Evolutionary conservation across 1,139 yeast genomes (phyloP).

Genomic region (Pichia sp.): DNA sequence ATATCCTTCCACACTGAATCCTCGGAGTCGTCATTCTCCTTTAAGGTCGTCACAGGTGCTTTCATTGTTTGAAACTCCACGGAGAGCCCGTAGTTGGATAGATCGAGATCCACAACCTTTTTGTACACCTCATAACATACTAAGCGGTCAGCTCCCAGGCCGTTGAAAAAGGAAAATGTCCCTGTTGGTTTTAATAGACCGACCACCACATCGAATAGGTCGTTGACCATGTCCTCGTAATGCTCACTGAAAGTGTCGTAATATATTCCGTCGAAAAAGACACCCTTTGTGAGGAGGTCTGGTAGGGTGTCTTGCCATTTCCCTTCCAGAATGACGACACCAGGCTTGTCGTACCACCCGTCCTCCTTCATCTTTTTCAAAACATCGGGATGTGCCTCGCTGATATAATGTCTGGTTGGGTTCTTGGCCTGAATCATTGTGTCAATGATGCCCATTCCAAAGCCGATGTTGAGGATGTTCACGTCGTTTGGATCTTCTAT

Average conservation of each 20-base stretch:
- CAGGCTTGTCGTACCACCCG: conserved; percentile 80
- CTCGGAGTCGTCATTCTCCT: conserved; percentile 28
- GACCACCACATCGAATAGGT: conserved; percentile 73
- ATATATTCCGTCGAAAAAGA: conserved; percentile 82
- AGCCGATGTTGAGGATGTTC: conserved; percentile 76
- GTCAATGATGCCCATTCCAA: conserved; percentile 96
- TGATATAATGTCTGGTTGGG: conserved; percentile 76
- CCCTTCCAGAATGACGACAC: conserved; percentile 75
- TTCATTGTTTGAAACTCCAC: conserved; percentile 48
- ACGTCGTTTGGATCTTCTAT: conserved; percentile 40
- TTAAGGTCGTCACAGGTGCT: conserved; percentile 37
- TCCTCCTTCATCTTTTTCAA: conserved; percentile 58
- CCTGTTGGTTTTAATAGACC: conserved; percentile 81
- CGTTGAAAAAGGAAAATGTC: conserved; percentile 85
- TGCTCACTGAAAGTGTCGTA: conserved; percentile 94
- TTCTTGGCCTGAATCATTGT: conserved; percentile 56
- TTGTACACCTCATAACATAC: conserved; percentile 86
- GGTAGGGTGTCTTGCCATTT: conserved; percentile 87
- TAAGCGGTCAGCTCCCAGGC: conserved; percentile 92
- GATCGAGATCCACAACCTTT: conserved; percentile 74
- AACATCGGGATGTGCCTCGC: conserved; percentile 95
- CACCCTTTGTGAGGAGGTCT: conserved; percentile 56
- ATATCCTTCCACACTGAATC: conserved; percentile 66
- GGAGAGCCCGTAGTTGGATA: conserved; percentile 70
- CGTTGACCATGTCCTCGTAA: conserved; percentile 69